Evolutionary conservation across 768 basidiomycete species (phyloP).

Genomic region (Termitomyces sp.): DNA sequence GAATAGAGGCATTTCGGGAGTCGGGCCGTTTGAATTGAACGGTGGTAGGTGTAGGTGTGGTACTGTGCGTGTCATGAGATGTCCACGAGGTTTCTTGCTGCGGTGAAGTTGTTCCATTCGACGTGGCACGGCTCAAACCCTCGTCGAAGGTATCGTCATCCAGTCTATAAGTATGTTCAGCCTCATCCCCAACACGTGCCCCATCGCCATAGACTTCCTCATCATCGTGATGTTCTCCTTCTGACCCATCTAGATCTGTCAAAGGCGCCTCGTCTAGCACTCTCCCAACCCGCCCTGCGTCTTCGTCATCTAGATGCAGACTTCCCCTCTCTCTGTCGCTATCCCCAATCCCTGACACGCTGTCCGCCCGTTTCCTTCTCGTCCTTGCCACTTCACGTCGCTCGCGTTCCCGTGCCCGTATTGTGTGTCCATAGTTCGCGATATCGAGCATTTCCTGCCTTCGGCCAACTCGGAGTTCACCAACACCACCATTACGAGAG

Average conservation of each 20-base stretch:
- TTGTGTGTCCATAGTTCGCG: constrained; percentile 73
- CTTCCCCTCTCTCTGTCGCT: constrained; percentile 54
- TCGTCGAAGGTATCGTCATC: constrained; percentile 9
- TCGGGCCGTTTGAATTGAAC: constrained; percentile 21
- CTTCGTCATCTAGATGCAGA: constrained; percentile 62
- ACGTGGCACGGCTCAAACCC: constrained; percentile 12
- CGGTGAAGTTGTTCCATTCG: constrained; percentile 14
- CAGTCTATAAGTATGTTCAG: constrained; percentile 11
- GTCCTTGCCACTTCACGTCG: constrained; percentile 19
- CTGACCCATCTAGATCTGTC: constrained; percentile 67
- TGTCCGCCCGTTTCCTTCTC: constrained; percentile 60
- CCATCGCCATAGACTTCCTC: constrained; percentile 13
- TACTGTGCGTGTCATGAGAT: constrained; percentile 29
- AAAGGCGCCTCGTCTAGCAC: constrained; percentile 74
- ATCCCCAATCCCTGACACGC: constrained; percentile 43
- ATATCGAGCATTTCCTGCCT: constrained; percentile 85
- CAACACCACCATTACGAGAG: constrained; percentile 84
- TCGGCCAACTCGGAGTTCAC: constrained; percentile 70
- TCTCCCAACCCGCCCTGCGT: constrained; percentile 36
- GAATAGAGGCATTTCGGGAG: constrained; percentile 24
- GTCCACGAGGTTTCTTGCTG: constrained; percentile 10
- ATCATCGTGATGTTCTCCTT: constrained; percentile 20
- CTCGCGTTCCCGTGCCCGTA: constrained; percentile 24
- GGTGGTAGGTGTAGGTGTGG: constrained; percentile 35
- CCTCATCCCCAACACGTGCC: constrained; percentile 21